Evolutionary conservation across 352 stramenopile genomes (phyloP), one percentile per base, ranked within the genome.

Genomic region (Pythium phragmitis): DNA sequence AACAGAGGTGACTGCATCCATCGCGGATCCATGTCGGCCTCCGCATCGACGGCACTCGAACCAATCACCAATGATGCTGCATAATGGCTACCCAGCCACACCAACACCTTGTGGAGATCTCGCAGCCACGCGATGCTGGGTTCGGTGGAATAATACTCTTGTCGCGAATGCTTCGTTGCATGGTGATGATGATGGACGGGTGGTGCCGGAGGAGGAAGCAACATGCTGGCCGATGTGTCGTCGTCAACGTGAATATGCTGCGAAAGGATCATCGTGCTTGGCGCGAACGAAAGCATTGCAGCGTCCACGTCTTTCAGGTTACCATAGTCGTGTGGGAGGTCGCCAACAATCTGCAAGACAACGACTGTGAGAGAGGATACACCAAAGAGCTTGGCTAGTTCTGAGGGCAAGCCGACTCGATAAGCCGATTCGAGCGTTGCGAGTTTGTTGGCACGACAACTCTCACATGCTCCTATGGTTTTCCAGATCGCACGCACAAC

Each of bases 41-140:
- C 53, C 19, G 42, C 34, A 13, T 28, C 33, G 16, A 17, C 13
- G 12, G 48, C 16, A 13, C 21, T 13, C 8, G 41, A 58, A 16
- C 73, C 70, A 28, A 74, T 69, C 28, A 80, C 63, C 9, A 80
- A 58, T 26, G 68, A 28, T 7, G 73, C 60, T 4, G 73, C 73
- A 30, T 73, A 80, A 14, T 77, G 73, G 37, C 70, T 76, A 7
- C 73, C 73, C 9, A 78, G 23, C 60, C 73, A 76, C n/a, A 69
- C 60, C 23, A 77, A 43, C 8, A 80, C 43, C 42, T 65, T 71
- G 43, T 78, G 73, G 34, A 78, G 37, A 60, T 80, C 73, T 28
- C 65, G 23, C 13, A 80, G 26, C 73, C 73, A 80, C 8, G 53
- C 11, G 2, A 70, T 41, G 49, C 60, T 60, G 2, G 55, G 60